Evolutionary conservation across 352 stramenopile species (phyloP), one percentile per base, ranked within the genome.

Genomic region (Elongisporangium prolatum): DNA sequence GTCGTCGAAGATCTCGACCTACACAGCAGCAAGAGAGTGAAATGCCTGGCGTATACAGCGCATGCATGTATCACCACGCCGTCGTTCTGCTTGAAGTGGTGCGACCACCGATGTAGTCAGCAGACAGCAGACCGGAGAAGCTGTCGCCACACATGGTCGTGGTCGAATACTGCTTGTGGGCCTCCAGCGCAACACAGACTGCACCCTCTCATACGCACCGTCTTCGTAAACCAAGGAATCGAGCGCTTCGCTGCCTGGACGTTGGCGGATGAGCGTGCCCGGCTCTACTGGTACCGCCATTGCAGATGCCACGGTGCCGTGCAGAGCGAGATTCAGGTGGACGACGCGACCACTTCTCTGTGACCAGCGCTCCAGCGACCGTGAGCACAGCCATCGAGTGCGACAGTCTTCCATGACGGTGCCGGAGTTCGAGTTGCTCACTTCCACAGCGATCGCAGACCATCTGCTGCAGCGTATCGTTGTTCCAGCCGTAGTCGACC

Each of bases 361-460:
- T 72, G 14, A 71, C 74, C 11, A 86, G 40, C 7, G 78, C 78
- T 2, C 69, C 64, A 13, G 60, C 73, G 10, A 84, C 47, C 67
- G 84, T 80, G 38, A 71, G 65, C 53, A 80, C 83, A 13, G 75
- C 78, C 74, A 86, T 85, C 4, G 78, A 88, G 52, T 86, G 73
- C 4, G 68, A 65, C 13, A 88, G 54, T 86, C 61, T 37, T 77
- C 63, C 49, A 78, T 77, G 20, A 69, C 72, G 21, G 73, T 79
- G 17, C 63, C 57, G 18, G 61, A 73, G 17, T 22, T 64, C 1
- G 44, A 28, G 52, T 54, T 64, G 17, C 56, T 67, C 8, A 72
- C 63, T 17, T 63, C 62, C 25, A 83, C 58, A 0, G 72, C 68
- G 52, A 25, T 74, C 48, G 24, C 75, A 85, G 38, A 67, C 64